phyloP scores from a whole-genome alignment of 2,329 filamentous ascomycete species.

The Botrytis squamosa region DNA sequence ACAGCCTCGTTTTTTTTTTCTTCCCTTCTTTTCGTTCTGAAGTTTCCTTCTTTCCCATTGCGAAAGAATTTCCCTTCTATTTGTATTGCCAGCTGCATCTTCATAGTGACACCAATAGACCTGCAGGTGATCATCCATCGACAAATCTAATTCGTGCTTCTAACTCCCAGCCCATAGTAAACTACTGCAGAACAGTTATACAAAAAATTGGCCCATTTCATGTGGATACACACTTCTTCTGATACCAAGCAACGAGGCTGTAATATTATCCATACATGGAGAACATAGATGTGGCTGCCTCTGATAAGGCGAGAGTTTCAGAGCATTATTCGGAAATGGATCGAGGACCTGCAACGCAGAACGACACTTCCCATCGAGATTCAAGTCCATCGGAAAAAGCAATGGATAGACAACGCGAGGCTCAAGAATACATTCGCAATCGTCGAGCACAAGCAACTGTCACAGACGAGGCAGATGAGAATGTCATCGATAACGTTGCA shows the following conservation, averaged over 20 bases:
- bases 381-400: constrained; percentile 17
- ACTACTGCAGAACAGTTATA: constrained; percentile 19
- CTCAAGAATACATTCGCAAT: constrained; percentile 22
- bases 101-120: constrained; percentile 19
- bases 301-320: constrained; percentile 20
- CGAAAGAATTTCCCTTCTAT: constrained; percentile 7
- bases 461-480: constrained; percentile 16
- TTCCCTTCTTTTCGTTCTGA: constrained; percentile 3
- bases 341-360: constrained; percentile 15
- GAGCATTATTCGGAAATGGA: constrained; percentile 16
- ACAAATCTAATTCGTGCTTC: constrained; percentile 1
- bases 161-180: constrained; percentile 11
- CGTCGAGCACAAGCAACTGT: constrained; percentile 21
- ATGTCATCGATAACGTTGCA: constrained; percentile 17
- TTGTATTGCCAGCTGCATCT: constrained; percentile 10
- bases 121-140: constrained; percentile 8
- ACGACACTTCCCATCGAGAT: constrained; percentile 12
- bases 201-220: neutral
- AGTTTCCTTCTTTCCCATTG: neutral
- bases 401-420: constrained; percentile 21
- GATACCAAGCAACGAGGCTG: constrained; percentile 17
- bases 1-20: constrained; percentile 20
- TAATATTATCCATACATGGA: constrained; percentile 18
- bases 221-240: constrained; percentile 12
- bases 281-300: constrained; percentile 20